Evolutionary conservation across 768 basidiomycete species (phyloP), one percentile per base, ranked within the genome.

Genomic region (Solioccasus polychromus): DNA sequence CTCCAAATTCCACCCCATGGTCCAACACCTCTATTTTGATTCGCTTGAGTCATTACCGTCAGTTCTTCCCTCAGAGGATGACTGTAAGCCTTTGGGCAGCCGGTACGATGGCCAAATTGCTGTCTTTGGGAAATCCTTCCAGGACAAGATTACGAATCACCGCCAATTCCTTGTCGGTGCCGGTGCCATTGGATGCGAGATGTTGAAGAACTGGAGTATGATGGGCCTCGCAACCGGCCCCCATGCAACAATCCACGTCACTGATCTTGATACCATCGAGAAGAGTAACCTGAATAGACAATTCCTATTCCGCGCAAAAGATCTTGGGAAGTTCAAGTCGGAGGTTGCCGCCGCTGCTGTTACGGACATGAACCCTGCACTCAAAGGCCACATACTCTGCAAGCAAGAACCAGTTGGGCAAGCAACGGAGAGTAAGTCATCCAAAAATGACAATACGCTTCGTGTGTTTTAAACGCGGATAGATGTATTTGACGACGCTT

Each of bases 181-280:
- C n/a, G 96, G 96, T 35, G 96, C 96, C 28, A 98, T 99, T 63
- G 96, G 96, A 17, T 99, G 96, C 62, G 96, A 99, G 71, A 98
- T 98, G 96, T 71, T 99, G 59, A 99, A 99, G 76, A 99, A 98
- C 68, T 99, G 96, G 96, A 88, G 90, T 54, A 89, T 98, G 92
- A 95, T 98, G 78, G 96, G 96, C 50, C 72, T 99, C 36, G 94
- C 80, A 7, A 79, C 85, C 24, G 90, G 90, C 10, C 73, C 79
- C 14, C 74, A 82, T 32, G 96, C 90, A 9, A 69, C 76, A 41
- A 89, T 99, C 45, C 83, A 94, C 57, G 91, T 98, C 45, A 98
- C 96, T 5, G 96, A 99, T 67, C 68, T 99, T 58, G 96, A 99
- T 67, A 97, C 94, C 24, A 99, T 99, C 63, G 96, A 99, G 74